Percentiles rank a stretch among this genome's conserved stretches.
These are phyloP conservation scores for Ustulina deusta DNA, from an alignment of 2,329 filamentous ascomycete genomes.

Conservation along the genomic window DNA sequence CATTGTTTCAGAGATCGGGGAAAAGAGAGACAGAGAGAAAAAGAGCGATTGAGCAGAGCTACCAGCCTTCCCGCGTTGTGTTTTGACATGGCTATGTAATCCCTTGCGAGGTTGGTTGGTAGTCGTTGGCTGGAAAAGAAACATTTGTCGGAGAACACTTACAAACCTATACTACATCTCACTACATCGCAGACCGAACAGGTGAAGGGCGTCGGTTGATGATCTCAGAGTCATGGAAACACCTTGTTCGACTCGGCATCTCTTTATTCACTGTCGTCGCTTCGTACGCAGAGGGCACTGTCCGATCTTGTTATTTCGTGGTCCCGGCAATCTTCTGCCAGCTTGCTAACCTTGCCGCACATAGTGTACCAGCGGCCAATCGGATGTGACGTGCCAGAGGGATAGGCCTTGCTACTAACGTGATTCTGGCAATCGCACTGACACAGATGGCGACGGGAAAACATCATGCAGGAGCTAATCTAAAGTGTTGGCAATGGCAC, in stretches of 20 bases:
- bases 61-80: slow-evolving; percentile 5
- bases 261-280: background rate
- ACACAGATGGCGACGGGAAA: slow-evolving; percentile 18
- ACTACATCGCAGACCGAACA: background rate
- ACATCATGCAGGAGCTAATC: slow-evolving; percentile 14
- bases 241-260: slow-evolving; percentile 10
- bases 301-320: slow-evolving; percentile 19
- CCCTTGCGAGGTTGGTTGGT: slow-evolving; percentile 16
- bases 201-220: background rate
- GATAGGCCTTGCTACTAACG: background rate
- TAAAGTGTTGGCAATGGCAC: slow-evolving; percentile 18
- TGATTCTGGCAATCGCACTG: slow-evolving; percentile 9
- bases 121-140: slow-evolving; percentile 15
- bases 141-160: background rate
- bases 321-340: slow-evolving; percentile 32
- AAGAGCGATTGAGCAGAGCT: slow-evolving; percentile 9
- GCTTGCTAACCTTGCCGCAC: slow-evolving; percentile 18
- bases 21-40: slow-evolving; percentile 9
- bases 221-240: slow-evolving; percentile 4
- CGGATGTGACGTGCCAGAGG: slow-evolving; percentile 10
- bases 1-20: slow-evolving; percentile 24
- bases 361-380: slow-evolving; percentile 26
- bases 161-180: background rate
- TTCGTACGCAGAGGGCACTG: slow-evolving; percentile 14
- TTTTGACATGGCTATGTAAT: slow-evolving; percentile 8